These are phyloP conservation scores for Drosera spatulata DNA, from an alignment of 179 eudicot genomes.

Conservation along the genomic window DNA sequence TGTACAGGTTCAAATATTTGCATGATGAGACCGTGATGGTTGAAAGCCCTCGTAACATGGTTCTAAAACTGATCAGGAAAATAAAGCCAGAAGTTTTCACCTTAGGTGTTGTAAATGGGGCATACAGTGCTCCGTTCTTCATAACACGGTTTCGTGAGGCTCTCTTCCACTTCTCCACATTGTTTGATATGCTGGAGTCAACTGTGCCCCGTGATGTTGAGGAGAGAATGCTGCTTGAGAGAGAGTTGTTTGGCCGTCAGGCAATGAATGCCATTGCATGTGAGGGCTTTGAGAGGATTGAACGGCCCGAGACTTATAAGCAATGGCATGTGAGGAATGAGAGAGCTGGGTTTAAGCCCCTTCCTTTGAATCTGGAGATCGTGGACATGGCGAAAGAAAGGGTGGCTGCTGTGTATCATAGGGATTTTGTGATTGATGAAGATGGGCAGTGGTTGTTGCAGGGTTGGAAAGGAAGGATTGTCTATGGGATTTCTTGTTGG, in stretches of 20 bases:
- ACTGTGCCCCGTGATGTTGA: constrained; percentile 27
- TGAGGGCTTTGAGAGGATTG: constrained; percentile 44
- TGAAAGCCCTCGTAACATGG: constrained; percentile 37
- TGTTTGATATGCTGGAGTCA: constrained; percentile 43
- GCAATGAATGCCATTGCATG: constrained; percentile 47
- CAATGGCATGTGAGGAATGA: constrained; percentile 46
- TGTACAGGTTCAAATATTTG: constrained; percentile 25
- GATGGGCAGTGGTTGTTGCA: constrained; percentile 43
- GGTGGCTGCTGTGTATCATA: constrained; percentile 28
- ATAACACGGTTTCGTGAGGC: constrained; percentile 43
- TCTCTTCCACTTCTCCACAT: constrained; percentile 40
- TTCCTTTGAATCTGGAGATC: constrained; percentile 25
- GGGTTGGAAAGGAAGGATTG: constrained; percentile 48
- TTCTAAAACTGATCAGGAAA: constrained; percentile 23
- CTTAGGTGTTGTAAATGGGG: constrained; percentile 33
- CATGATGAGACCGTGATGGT: constrained; percentile 41
- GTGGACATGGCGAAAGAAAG: constrained; percentile 23
- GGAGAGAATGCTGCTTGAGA: constrained; percentile 38
- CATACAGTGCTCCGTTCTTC: constrained; percentile 41
- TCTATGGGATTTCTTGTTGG: constrained; percentile 40
- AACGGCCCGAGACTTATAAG: constrained; percentile 49
- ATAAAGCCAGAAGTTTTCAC: constrained; percentile 33
- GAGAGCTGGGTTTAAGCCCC: constrained; percentile 35
- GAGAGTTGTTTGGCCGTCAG: constrained; percentile 39
- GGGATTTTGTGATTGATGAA: constrained; percentile 33